Percentiles rank a stretch among this genome's conserved stretches.
phyloP scores from a whole-genome alignment of 2,329 filamentous ascomycete species.

The Dryadomyces quercivorus region DNA sequence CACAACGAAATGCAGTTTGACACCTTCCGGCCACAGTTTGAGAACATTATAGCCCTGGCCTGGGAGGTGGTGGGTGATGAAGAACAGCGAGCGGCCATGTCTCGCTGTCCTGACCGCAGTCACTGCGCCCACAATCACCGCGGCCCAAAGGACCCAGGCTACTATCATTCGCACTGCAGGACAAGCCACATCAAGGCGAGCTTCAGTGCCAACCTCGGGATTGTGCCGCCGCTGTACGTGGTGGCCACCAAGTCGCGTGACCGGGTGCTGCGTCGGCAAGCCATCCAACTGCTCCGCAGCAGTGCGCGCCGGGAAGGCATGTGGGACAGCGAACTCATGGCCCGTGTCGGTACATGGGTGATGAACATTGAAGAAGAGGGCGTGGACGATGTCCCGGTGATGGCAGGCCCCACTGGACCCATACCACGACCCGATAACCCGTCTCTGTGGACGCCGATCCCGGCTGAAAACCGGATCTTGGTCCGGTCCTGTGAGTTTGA shows the following conservation, averaged over 20 bases:
- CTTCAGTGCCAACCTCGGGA: constrained; percentile 52
- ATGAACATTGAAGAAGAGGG: constrained; percentile 41
- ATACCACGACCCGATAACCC: neutral
- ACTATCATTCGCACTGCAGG: neutral
- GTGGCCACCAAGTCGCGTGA: constrained; percentile 56
- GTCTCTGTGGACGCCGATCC: constrained; percentile 19
- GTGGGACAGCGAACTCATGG: constrained; percentile 53
- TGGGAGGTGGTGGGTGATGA: constrained; percentile 47
- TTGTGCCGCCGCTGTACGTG: constrained; percentile 52
- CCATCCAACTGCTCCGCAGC: constrained; percentile 47
- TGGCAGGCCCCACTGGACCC: neutral
- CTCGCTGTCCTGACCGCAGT: constrained; percentile 29
- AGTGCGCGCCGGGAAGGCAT: constrained; percentile 53
- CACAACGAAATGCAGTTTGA: constrained; percentile 48
- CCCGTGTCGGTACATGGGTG: constrained; percentile 43
- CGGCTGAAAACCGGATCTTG: constrained; percentile 43
- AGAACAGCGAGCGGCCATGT: constrained; percentile 36
- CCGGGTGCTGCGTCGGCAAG: constrained; percentile 40
- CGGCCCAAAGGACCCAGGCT: neutral
- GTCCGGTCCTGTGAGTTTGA: constrained; percentile 45
- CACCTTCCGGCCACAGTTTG: constrained; percentile 36
- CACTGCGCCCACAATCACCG: constrained; percentile 23
- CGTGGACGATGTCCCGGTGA: constrained; percentile 14
- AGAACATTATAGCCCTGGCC: constrained; percentile 42
- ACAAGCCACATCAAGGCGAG: constrained; percentile 44